Conservation (phyloP, 2,329 filamentous ascomycete species). For the Botryosphaeria dothidea region DNA sequence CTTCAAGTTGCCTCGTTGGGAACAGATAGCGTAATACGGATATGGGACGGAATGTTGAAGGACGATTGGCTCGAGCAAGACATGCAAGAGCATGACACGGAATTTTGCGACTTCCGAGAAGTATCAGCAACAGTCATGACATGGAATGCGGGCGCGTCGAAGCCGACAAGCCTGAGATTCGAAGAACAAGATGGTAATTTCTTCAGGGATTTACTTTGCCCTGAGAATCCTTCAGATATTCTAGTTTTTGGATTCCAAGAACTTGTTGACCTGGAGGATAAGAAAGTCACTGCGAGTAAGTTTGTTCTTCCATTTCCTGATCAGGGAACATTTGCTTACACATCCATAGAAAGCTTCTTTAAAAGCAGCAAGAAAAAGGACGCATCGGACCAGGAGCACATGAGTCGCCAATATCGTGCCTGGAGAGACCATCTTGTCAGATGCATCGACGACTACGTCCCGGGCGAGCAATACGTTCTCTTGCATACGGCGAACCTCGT, state of each 20-base stretch:
- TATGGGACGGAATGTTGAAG: constrained; percentile 91
- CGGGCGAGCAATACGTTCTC: constrained; percentile 75
- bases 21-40: constrained; percentile 77
- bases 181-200: constrained; percentile 72
- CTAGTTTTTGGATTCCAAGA: constrained; percentile 97
- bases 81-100: constrained; percentile 80
- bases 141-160: constrained; percentile 97
- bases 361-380: constrained; percentile 79
- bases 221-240: constrained; percentile 81
- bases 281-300: constrained; percentile 89
- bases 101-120: constrained; percentile 85
- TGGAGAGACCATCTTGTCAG: constrained; percentile 90
- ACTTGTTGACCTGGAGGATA: constrained; percentile 96
- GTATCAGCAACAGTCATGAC: constrained; percentile 80
- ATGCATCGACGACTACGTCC: constrained; percentile 81
- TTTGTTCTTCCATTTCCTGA: not conserved
- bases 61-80: constrained; percentile 92
- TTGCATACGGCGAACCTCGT: constrained; percentile 89
- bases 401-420: constrained; percentile 96
- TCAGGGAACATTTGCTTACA: not conserved
- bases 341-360: constrained; percentile 70
- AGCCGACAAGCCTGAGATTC: constrained; percentile 77
- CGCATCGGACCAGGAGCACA: constrained; percentile 78
- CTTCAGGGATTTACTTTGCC: constrained; percentile 75
- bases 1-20: constrained; percentile 85